Evolutionary conservation across 371 early-diverging fungal species (phyloP).

Genomic region (Apophysomyces elegans): DNA sequence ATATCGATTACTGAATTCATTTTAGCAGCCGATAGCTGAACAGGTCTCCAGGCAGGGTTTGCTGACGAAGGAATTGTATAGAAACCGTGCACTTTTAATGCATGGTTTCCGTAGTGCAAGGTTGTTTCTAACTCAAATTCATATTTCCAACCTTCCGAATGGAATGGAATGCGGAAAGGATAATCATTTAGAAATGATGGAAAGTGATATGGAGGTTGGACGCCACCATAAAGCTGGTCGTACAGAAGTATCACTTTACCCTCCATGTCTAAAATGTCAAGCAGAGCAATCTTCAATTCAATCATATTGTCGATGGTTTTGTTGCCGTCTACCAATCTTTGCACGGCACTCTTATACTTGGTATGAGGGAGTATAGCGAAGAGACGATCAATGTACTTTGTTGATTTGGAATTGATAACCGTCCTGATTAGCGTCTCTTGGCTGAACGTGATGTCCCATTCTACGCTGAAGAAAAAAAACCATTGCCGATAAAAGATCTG

Average conservation of each 20-base stretch:
- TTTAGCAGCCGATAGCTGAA: no score
- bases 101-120: no score
- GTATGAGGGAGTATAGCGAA: background rate
- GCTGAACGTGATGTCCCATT: background rate
- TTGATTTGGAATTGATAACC: background rate
- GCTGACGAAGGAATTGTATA: no score
- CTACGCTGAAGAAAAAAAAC: background rate
- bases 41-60: no score
- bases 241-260: background rate
- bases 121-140: no score
- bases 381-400: background rate
- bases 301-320: background rate
- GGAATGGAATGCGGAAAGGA: no score
- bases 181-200: no score
- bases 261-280: background rate
- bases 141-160: no score
- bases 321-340: background rate
- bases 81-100: no score
- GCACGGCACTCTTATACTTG: background rate
- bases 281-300: background rate
- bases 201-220: no score
- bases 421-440: background rate
- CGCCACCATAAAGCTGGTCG: no score
- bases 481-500: background rate
- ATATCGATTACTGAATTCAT: no score